Evolutionary conservation across 23 red algal species (phyloP), one percentile per base, ranked within the genome.

Genomic region (Gracilaria domingensis): DNA sequence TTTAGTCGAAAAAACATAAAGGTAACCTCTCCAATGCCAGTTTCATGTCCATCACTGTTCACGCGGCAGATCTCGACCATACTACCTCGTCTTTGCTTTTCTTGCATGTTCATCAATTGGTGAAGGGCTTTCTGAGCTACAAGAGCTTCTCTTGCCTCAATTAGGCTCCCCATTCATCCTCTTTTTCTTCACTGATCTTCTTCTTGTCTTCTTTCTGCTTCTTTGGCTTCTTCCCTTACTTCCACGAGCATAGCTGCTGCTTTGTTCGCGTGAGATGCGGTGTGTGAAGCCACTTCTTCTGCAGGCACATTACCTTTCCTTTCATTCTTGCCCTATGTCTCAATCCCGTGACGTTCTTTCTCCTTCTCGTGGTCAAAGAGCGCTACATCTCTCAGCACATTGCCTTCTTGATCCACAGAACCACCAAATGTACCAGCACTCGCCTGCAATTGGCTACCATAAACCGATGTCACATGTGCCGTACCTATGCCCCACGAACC

Each of bases 1-100:
- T 12, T 79, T 62, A 35, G 89, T 92, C n/a, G 89, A 92, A 3
- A 92, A 84, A 92, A 92, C 35, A 49, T 59, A 47, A 92, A 92
- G 0, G 60, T 92, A 20, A 92, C 78, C 64, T 92, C 89, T 4
- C 78, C 89, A 49, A 48, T 73, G 3, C 78, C 66, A 24, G 35
- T 47, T 6, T 92, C 89, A 29, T 75, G 60, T 37, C 84, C 89
- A 55, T 92, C 89, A 47, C 60, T 61, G 40, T 79, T 92, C 26
- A 92, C 80, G 55, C 89, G 84, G 51, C 79, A 77, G 24, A 75
- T 90, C 21, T 90, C 81, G 20, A 81, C 71, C 14, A 75, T 30
- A 4, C 13, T 26, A 26, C 84, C 45, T 35, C 40, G 13, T 25
- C 49, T 39, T 33, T 88, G 29, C 29, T 56, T 56, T 30, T 48